Evolutionary conservation across 2,329 filamentous ascomycete genomes (phyloP).

Genomic region (Harringtonia lauricola): DNA sequence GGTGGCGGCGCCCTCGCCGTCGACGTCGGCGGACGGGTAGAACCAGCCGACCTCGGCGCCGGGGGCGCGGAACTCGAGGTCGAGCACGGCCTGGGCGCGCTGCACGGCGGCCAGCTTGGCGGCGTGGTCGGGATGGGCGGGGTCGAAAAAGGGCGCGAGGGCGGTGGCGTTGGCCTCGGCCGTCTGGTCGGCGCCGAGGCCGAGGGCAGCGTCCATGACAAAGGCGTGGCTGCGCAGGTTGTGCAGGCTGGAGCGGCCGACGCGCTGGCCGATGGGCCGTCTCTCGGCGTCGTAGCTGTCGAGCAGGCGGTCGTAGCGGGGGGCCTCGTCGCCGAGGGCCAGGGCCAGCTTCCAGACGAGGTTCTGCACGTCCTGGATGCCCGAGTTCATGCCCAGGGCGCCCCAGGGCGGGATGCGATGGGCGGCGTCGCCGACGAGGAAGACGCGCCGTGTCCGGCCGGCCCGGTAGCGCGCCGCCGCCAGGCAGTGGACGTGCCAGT

Average conservation of each 20-base stretch:
- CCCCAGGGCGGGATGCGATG: conserved; percentile 45
- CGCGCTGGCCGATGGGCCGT: conserved; percentile 13
- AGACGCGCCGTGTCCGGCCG: conserved; percentile 27
- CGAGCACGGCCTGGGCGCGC: not conserved
- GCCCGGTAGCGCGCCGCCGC: conserved; percentile 30
- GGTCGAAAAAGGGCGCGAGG: not conserved
- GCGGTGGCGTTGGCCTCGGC: not conserved
- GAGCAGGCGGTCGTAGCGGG: conserved; percentile 25
- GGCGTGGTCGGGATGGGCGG: not conserved
- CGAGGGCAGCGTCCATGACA: not conserved
- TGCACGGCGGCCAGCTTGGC: not conserved
- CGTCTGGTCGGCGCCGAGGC: not conserved
- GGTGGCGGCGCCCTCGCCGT: not conserved
- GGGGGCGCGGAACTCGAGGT: conserved; percentile 1
- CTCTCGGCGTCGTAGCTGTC: conserved; percentile 37
- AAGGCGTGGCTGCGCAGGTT: conserved; percentile 1
- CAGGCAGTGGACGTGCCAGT: conserved; percentile 20
- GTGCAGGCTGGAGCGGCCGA: conserved; percentile 1
- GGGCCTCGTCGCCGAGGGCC: conserved; percentile 15
- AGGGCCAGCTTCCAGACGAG: conserved; percentile 42
- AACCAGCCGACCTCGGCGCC: conserved; percentile 1
- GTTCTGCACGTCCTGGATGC: conserved; percentile 41
- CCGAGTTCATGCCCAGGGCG: conserved; percentile 48
- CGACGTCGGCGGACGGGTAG: not conserved
- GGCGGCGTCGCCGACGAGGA: conserved; percentile 45